These are phyloP conservation scores for Harringtonia aguacate DNA, from an alignment of 2,329 filamentous ascomycete genomes.

Conservation along the genomic window DNA sequence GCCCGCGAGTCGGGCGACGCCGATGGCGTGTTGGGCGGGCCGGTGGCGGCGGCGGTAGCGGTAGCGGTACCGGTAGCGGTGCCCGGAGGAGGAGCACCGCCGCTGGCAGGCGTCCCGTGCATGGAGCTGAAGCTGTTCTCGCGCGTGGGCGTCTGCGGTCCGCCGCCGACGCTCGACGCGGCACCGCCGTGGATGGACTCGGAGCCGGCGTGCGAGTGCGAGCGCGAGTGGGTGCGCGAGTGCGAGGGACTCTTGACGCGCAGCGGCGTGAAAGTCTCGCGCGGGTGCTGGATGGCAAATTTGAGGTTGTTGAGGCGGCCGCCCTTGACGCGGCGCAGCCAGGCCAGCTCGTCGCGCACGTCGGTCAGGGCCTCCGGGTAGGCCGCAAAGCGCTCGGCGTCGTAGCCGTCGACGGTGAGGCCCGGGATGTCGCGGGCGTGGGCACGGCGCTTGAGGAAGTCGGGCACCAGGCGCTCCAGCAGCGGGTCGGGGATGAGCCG, in stretches of 20 bases:
- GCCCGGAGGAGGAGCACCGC: too few relatives aligned
- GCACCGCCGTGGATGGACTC: neutral
- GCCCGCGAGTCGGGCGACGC: conserved; percentile 50
- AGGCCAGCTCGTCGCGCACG: conserved; percentile 69
- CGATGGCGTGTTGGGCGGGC: too few relatives aligned
- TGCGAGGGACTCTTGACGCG: conserved; percentile 54
- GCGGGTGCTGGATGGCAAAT: conserved; percentile 67
- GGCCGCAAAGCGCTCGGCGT: conserved; percentile 45
- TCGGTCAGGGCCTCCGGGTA: conserved; percentile 66
- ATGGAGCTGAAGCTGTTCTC: conserved; percentile 37
- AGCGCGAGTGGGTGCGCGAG: conserved; percentile 52
- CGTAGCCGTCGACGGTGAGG: conserved; percentile 32
- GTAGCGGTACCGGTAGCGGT: neutral
- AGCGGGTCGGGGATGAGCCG: conserved; percentile 71
- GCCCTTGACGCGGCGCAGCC: conserved; percentile 70
- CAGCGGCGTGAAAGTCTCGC: conserved; percentile 55
- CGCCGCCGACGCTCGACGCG: conserved; percentile 10
- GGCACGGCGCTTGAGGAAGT: conserved; percentile 38
- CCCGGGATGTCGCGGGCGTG: conserved; percentile 12
- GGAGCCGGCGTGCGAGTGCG: conserved; percentile 26
- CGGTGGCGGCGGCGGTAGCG: conserved; percentile 12
- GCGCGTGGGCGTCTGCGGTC: conserved; percentile 52
- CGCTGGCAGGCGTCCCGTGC: neutral
- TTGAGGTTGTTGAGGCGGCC: conserved; percentile 73
- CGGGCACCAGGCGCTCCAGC: conserved; percentile 40